Conservation (phyloP, 2,329 filamentous ascomycete species). For the Berkeleyomyces rouxiae region DNA sequence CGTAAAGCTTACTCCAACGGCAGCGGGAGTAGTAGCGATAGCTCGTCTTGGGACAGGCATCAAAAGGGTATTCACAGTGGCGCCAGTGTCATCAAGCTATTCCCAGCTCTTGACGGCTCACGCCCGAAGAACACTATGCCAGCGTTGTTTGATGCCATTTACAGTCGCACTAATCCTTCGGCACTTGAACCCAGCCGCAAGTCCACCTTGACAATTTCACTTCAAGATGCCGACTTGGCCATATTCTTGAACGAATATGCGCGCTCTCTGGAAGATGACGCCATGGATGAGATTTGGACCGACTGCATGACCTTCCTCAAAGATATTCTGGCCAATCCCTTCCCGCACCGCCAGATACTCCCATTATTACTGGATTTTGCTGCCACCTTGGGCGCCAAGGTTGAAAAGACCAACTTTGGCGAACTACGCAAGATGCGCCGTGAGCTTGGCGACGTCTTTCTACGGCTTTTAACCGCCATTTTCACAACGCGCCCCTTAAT, state of each 20-base stretch:
- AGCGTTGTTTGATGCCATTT: slow-evolving; percentile 88
- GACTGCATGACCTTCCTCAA: slow-evolving; percentile 84
- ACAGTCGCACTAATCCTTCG: slow-evolving; percentile 75
- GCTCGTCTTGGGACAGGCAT: not conserved
- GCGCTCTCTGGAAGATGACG: slow-evolving; percentile 80
- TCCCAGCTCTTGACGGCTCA: slow-evolving; percentile 82
- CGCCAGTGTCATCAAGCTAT: slow-evolving; percentile 60
- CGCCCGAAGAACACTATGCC: slow-evolving; percentile 83
- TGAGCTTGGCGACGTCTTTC: slow-evolving; percentile 77
- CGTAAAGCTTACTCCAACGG: slow-evolving; percentile 25
- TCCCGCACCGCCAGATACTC: slow-evolving; percentile 82
- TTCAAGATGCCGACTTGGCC: slow-evolving; percentile 71
- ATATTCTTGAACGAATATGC: slow-evolving; percentile 85
- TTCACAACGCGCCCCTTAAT: slow-evolving; percentile 77
- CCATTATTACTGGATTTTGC: slow-evolving; percentile 78
- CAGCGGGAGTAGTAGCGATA: slow-evolving; percentile 16
- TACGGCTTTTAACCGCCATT: slow-evolving; percentile 75
- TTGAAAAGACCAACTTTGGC: slow-evolving; percentile 94
- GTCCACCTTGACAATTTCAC: slow-evolving; percentile 72
- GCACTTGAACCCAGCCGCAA: slow-evolving; percentile 65
- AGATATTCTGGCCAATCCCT: slow-evolving; percentile 81
- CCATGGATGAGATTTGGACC: slow-evolving; percentile 94
- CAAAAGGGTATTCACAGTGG: slow-evolving; percentile 16
- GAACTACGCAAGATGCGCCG: slow-evolving; percentile 84
- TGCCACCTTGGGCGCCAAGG: slow-evolving; percentile 78